Evolutionary conservation across 2,329 filamentous ascomycete genomes (phyloP), one percentile per base, ranked within the genome.

Genomic region (Colletotrichum cereale): DNA sequence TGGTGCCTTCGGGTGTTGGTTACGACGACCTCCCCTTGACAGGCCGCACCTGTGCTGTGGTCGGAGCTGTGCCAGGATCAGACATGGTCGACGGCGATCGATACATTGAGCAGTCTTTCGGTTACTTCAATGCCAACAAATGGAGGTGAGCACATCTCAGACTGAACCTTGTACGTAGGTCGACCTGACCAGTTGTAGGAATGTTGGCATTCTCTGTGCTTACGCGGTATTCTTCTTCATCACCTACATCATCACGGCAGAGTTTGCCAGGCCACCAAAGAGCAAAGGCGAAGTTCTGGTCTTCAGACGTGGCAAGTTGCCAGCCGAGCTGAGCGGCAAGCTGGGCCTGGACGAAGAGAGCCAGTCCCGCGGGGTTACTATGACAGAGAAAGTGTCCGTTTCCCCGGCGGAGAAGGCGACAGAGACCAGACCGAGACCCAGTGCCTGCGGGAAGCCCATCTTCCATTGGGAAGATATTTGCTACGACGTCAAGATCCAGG

Each of bases 201-300:
- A 94, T 79, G 83, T 92, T 71, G 92, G 91, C 60, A 91, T 94
- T 70, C 82, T 94, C 67, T 82, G 92, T 61, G 91, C 79, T 10
- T 92, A 93, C 76, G 86, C 88, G 74, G 11, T 88, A 24, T 87
- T 90, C 77, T 91, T 92, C 81, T 83, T 90, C 26, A 60, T 80
- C 48, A 84, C 84, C 8, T 92, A 94, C 80, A 86, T 94, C 73
- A 67, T 89, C 29, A 84, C 87, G 2, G 89, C 90, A 5, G 92
- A 94, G 78, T 87, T 88, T 47, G 90, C 91, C 31, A 89, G 90
- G 0, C 87, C 86, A 76, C 86, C 87, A 79, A 92, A 91, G 78
- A 93, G 91, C 40, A 94, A 93, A 85, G 92, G 92, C 64, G 92
- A 95, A 77, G 90, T 94, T 24, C 83, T 95, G 5, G 86, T 94